Evolutionary conservation across 306 rosid species (phyloP), one percentile per base, ranked within the genome.

Genomic region (Parietaria judaica): DNA sequence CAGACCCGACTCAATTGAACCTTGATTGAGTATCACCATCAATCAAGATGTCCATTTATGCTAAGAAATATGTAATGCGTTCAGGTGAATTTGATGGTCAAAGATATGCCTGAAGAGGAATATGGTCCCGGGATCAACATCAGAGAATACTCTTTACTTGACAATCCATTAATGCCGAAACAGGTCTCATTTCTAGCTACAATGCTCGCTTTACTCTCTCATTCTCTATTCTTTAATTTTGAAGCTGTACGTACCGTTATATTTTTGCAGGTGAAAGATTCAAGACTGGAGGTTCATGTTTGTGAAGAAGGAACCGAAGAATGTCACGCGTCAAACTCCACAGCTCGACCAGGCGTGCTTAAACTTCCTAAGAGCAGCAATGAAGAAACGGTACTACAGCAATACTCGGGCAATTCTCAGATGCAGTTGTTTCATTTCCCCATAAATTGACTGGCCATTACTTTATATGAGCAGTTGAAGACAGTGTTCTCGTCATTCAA

Each of bases 91-190:
- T 64, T 79, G 72, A 88, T 94, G 99, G 76, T 86, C 60, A 68
- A 83, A 72, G 82, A 83, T 49, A 74, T 81, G 23, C 81, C 90
- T n/a, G 81, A 72, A 46, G 31, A 41, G 85, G 97, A 86, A 67
- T 88, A 80, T 72, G 99, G 99, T 63, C 94, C 94, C 17, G 59
- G 60, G 60, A 88, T 94, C 53, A 66, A 68, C 63, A 66, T 94
- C 48, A 88, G 95, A 73, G 99, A 94, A 70, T 86, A 86, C 78
- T 86, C 99, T 66, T 74, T 94, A 68, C 75, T 94, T 72, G 95
- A 88, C 12, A 94, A 94, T 74, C 94, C 97, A 7, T 81, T 77
- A 54, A 66, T 81, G 64, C 90, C 94, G 14, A 71, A 74, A 73
- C 79, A 88, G 91, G 99, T 84, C 31, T 72, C 47, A 58, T 67